A percentile compares a stretch with the other conserved stretches of the same genome.
Evolutionary conservation across 495 filamentous ascomycete genomes (phyloP).

Genomic region (Aspergillus bertholletiae): DNA sequence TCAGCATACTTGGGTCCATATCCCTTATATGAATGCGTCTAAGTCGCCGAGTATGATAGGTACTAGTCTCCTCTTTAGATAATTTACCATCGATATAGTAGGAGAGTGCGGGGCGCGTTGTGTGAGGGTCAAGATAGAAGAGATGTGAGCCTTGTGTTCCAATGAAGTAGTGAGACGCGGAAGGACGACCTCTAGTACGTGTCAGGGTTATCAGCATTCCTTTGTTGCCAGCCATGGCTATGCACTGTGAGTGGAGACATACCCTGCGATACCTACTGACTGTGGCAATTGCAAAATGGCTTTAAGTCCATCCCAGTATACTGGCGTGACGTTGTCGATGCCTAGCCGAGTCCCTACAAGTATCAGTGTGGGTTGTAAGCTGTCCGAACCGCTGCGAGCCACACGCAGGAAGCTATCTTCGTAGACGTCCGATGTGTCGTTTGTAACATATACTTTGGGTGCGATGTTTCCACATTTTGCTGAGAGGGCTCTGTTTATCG

Average conservation of each 20-base stretch:
- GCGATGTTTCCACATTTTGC: conserved; percentile 51
- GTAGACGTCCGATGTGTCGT: conserved; percentile 87
- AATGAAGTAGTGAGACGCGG: conserved; percentile 93
- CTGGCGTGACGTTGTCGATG: conserved; percentile 87
- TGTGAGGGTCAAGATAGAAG: conserved; percentile 95
- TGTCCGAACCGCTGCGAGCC: conserved; percentile 58
- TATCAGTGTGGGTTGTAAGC: conserved; percentile 81
- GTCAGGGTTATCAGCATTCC: not conserved
- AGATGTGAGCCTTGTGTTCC: conserved; percentile 86
- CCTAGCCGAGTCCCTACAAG: conserved; percentile 84
- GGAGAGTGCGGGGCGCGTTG: conserved; percentile 65
- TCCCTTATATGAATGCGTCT: conserved; percentile 80
- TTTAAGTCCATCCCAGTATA: conserved; percentile 88
- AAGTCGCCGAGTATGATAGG: conserved; percentile 82
- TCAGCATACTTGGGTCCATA: conserved; percentile 98
- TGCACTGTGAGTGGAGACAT: conserved; percentile 25
- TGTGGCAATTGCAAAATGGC: conserved; percentile 77
- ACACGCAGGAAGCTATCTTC: conserved; percentile 78
- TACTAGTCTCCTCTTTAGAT: conserved; percentile 68
- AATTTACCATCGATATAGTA: conserved; percentile 47
- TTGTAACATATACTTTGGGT: conserved; percentile 82
- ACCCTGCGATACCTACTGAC: conserved; percentile 95
- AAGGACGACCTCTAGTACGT: conserved; percentile 73
- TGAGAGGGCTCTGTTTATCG: conserved; percentile 60
- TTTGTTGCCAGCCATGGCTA: not conserved